A percentile compares a stretch with the other conserved stretches of the same genome.
Evolutionary conservation across 257 asterid species (phyloP).

Genomic region (Prunella vulgaris): DNA sequence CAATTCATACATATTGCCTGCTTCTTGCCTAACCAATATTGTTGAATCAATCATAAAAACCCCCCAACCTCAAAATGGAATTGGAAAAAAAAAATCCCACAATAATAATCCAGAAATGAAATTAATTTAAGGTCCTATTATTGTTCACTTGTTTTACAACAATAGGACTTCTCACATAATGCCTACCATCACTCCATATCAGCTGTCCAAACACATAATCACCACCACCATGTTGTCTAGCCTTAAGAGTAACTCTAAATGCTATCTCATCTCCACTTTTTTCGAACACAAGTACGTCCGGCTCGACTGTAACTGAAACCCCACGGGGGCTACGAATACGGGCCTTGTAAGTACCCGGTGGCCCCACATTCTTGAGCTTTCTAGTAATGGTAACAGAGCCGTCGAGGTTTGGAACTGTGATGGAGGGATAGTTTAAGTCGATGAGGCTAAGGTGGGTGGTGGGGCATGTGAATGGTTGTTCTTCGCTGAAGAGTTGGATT

Average conservation of each 20-base stretch:
- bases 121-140: conserved; percentile 16
- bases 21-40: not conserved
- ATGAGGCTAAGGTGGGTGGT: conserved; percentile 30
- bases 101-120: not conserved
- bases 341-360: conserved; percentile 57
- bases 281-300: conserved; percentile 37
- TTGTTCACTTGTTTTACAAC: conserved; percentile 52
- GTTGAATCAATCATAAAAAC: not conserved
- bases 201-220: conserved; percentile 70
- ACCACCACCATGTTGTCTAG: conserved; percentile 20
- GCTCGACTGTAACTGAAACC: conserved; percentile 39
- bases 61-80: conserved; percentile 1
- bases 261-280: conserved; percentile 52
- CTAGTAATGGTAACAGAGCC: conserved; percentile 50
- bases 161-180: conserved; percentile 78
- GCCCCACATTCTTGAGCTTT: conserved; percentile 72
- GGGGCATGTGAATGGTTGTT: conserved; percentile 39
- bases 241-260: conserved; percentile 42
- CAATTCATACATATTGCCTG: conserved; percentile 6
- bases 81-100: conserved; percentile 8
- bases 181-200: conserved; percentile 80
- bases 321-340: conserved; percentile 50
- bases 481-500: conserved; percentile 32
- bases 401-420: conserved; percentile 62
- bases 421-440: conserved; percentile 80